These are phyloP conservation scores for Suzukiozyma palmioleophila DNA, from an alignment of 1,139 yeast species.

Conservation along the genomic window DNA sequence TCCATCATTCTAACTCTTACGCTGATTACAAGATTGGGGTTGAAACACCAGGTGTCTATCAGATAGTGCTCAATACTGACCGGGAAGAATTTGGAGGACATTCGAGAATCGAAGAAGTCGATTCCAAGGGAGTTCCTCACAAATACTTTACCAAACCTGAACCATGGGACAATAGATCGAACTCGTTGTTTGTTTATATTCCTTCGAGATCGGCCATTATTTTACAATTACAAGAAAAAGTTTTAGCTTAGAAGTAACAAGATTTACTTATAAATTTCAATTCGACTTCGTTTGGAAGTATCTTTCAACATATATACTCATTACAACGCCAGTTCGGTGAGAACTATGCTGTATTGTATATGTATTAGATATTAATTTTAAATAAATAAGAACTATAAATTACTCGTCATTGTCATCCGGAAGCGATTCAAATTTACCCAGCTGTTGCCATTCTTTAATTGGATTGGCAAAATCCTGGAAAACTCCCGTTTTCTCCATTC, in stretches of 20 bases:
- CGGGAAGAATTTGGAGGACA: constrained; percentile 76
- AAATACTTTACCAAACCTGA: constrained; percentile 67
- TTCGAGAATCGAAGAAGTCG: constrained; percentile 56
- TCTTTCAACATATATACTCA: too few species aligned
- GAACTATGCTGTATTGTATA: too few species aligned
- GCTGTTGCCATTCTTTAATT: constrained; percentile 69
- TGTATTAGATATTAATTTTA: too few species aligned
- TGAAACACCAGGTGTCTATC: constrained; percentile 71
- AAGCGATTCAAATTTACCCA: constrained; percentile 2
- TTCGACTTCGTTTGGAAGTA: too few species aligned
- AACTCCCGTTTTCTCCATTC: constrained; percentile 38
- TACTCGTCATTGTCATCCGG: background rate
- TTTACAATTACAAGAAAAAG: constrained; percentile 29
- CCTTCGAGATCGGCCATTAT: constrained; percentile 82
- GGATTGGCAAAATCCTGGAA: constrained; percentile 96
- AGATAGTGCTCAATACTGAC: constrained; percentile 74
- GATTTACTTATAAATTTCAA: background rate
- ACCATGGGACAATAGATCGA: constrained; percentile 74
- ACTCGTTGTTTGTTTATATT: constrained; percentile 76
- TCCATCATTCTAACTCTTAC: constrained; percentile 80
- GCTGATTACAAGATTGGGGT: constrained; percentile 89
- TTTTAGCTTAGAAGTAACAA: constrained; percentile 5
- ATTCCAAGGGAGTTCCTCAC: constrained; percentile 30
- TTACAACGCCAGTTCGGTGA: too few species aligned
- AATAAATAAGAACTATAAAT: too few species aligned